Evolutionary conservation across 164 flowering plant genomes (phyloP).

Genomic region (Piper betle): DNA sequence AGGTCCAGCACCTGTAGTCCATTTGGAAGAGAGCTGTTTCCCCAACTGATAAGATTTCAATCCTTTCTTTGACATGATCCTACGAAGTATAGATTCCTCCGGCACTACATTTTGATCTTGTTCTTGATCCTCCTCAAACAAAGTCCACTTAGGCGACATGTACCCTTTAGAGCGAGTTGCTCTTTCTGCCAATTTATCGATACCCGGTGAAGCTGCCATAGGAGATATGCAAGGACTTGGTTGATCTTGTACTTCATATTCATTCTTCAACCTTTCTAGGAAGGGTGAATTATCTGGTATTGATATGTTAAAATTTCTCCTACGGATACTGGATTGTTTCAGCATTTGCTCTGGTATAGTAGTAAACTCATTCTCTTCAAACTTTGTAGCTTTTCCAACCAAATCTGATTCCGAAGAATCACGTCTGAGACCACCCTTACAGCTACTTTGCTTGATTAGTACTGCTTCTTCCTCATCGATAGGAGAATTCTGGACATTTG

Average conservation of each 20-base stretch:
- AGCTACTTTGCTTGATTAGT: neutral
- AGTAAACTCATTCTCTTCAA: no score
- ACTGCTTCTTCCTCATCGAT: slow-evolving; percentile 37
- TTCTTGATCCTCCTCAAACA: slow-evolving; percentile 15
- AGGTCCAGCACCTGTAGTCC: slow-evolving; percentile 86
- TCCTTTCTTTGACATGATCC: slow-evolving; percentile 57
- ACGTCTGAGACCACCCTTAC: neutral
- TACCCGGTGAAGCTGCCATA: neutral
- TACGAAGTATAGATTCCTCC: slow-evolving; percentile 35
- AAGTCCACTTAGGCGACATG: slow-evolving; percentile 11
- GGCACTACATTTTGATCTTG: slow-evolving; percentile 23
- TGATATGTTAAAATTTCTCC: no score
- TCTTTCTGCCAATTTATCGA: neutral
- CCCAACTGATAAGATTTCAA: slow-evolving; percentile 51
- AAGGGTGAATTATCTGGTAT: no score
- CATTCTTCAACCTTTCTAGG: neutral
- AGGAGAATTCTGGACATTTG: slow-evolving; percentile 28
- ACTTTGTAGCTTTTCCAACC: no score
- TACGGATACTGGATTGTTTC: no score
- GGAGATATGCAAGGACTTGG: neutral
- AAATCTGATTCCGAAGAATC: neutral
- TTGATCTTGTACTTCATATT: neutral
- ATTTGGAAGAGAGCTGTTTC: slow-evolving; percentile 61
- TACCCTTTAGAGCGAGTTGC: slow-evolving; percentile 7
- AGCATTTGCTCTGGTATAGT: no score